A percentile compares a stretch with the other conserved stretches of the same genome.
phyloP scores from a whole-genome alignment of 2,329 filamentous ascomycete species.

The Botryosphaeria dothidea region DNA sequence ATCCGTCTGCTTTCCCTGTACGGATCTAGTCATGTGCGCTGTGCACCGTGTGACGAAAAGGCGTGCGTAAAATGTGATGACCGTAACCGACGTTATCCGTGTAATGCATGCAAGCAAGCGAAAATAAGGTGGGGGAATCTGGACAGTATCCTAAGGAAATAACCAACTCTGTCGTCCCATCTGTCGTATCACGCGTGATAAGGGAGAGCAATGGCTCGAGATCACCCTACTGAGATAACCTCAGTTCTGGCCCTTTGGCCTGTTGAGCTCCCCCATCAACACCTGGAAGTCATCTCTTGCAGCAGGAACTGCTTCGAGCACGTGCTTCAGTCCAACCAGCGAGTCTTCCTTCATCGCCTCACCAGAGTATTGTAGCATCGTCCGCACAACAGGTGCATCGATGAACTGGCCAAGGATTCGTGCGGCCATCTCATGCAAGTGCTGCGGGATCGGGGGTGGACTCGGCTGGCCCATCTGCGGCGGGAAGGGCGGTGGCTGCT shows the following conservation, averaged over 20 bases:
- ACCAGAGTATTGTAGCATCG: constrained; percentile 37
- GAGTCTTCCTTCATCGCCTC: constrained; percentile 52
- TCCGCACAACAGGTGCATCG: constrained; percentile 42
- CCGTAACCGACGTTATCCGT: too few relatives aligned
- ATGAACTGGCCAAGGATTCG: constrained; percentile 47
- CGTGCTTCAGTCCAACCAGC: constrained; percentile 70
- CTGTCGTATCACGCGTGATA: too few relatives aligned
- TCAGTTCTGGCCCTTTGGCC: not conserved
- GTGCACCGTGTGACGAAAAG: too few relatives aligned
- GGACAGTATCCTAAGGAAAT: too few relatives aligned
- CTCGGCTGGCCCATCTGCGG: constrained; percentile 3
- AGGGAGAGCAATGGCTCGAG: not conserved
- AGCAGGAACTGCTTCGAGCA: constrained; percentile 66
- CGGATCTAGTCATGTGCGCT: too few relatives aligned
- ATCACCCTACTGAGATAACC: too few relatives aligned
- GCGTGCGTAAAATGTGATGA: too few relatives aligned
- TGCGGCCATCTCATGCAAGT: constrained; percentile 33
- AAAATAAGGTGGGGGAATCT: too few relatives aligned
- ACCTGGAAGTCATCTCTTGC: constrained; percentile 60
- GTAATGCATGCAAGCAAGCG: too few relatives aligned
- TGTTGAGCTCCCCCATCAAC: constrained; percentile 22
- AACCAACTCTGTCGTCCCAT: too few relatives aligned
- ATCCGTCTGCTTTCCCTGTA: too few relatives aligned
- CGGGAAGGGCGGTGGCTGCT: constrained; percentile 28
- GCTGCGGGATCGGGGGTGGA: constrained; percentile 9